These are phyloP conservation scores for Emmonsiellopsis sp. DNA, from an alignment of 2,329 filamentous ascomycete genomes.

Conservation along the genomic window DNA sequence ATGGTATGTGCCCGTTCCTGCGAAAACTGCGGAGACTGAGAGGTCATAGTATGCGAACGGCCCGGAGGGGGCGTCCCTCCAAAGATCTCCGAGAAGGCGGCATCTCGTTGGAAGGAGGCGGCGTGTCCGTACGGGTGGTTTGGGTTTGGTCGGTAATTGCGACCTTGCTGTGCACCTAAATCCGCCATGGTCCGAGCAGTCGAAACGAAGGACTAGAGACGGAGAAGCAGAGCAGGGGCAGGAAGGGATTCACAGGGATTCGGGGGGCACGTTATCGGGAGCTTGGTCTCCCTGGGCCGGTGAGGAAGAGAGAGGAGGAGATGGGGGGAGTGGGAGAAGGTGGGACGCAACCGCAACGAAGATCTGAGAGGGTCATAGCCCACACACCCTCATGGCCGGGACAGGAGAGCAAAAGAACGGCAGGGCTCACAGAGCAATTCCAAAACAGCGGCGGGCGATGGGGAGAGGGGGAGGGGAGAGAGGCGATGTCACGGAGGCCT, in stretches of 20 bases:
- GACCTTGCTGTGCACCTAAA: constrained; percentile 53
- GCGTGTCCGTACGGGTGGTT: constrained; percentile 43
- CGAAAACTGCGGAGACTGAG: constrained; percentile 55
- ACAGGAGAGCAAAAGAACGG: constrained; percentile 29
- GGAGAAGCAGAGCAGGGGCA: not conserved
- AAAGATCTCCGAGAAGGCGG: constrained; percentile 93
- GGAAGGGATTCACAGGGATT: not conserved
- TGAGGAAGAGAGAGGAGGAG: not conserved
- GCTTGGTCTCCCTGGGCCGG: not conserved
- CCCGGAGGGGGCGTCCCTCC: constrained; percentile 77
- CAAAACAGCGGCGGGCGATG: not conserved
- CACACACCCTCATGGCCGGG: constrained; percentile 19
- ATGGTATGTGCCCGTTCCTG: constrained; percentile 72
- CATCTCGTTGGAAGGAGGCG: constrained; percentile 66
- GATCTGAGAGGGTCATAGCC: constrained; percentile 6
- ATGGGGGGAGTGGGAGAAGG: not conserved
- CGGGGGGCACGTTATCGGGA: not conserved
- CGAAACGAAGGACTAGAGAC: not conserved
- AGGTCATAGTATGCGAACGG: constrained; percentile 92
- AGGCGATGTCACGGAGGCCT: constrained; percentile 1
- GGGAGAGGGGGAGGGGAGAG: not conserved
- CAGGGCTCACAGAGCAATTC: constrained; percentile 17
- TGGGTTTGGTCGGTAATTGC: constrained; percentile 47
- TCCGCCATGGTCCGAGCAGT: constrained; percentile 48
- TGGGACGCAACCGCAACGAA: constrained; percentile 5